Conservation (phyloP, 2,329 filamentous ascomycete genomes). For the Cercospora brassicicola region DNA sequence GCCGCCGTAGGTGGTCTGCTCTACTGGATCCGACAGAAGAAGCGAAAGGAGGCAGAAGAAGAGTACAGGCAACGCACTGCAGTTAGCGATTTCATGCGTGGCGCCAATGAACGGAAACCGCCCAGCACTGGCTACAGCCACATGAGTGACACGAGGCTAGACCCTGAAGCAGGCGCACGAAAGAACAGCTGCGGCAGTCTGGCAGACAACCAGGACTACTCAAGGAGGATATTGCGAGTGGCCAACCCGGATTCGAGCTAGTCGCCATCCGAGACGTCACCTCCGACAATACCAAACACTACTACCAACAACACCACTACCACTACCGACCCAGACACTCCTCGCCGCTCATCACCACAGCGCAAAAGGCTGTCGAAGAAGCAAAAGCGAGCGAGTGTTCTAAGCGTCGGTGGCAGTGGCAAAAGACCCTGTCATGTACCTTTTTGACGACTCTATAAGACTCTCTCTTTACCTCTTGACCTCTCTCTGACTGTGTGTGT, state of each 20-base stretch:
- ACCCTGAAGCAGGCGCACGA: constrained; percentile 62
- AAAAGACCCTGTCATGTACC: constrained; percentile 15
- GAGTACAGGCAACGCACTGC: constrained; percentile 80
- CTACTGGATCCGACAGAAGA: constrained; percentile 73
- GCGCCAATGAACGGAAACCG: constrained; percentile 54
- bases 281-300: not conserved
- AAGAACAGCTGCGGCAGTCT: constrained; percentile 82
- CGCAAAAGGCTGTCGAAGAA: constrained; percentile 21
- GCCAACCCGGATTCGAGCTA: constrained; percentile 36
- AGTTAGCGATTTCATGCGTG: constrained; percentile 68
- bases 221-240: constrained; percentile 92
- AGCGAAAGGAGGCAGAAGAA: constrained; percentile 76
- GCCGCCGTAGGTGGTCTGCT: constrained; percentile 68
- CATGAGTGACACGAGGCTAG: constrained; percentile 81
- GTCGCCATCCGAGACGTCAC: constrained; percentile 14
- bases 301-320: not conserved
- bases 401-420: not conserved
- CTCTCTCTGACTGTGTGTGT: not conserved
- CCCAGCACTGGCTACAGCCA: constrained; percentile 66
- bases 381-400: constrained; percentile 3
- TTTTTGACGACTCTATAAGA: constrained; percentile 18
- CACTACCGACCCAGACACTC: not conserved
- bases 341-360: constrained; percentile 5
- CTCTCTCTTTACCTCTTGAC: not conserved
- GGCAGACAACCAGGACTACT: constrained; percentile 88